phyloP scores from a whole-genome alignment of 163 green algal species.

The Coccomyxa subellipsoidea region DNA sequence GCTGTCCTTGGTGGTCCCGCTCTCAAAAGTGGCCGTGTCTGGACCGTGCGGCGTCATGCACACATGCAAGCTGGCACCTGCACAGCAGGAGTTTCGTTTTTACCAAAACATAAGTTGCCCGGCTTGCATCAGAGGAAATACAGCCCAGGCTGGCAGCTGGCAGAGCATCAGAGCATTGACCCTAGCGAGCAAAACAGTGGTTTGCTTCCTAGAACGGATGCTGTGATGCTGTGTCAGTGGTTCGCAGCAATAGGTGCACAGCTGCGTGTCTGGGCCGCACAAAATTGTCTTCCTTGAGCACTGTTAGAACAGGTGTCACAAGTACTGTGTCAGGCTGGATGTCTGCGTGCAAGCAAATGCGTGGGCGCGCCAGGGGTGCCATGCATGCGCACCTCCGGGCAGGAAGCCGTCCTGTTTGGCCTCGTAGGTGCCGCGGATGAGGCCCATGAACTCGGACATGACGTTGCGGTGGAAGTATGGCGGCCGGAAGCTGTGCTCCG shows the following conservation, averaged over 20 bases:
- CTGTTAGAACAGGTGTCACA: too few relatives aligned
- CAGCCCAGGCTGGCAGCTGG: not conserved
- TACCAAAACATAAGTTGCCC: not conserved
- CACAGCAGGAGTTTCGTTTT: not conserved
- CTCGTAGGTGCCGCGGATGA: conserved; percentile 87
- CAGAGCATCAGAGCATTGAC: too few relatives aligned
- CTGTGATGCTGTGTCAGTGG: too few relatives aligned
- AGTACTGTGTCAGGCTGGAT: too few relatives aligned
- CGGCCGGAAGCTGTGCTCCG: conserved; percentile 90
- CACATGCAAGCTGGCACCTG: conserved; percentile 81
- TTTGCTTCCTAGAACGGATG: too few relatives aligned
- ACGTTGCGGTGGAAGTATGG: conserved; percentile 89
- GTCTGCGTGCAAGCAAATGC: too few relatives aligned
- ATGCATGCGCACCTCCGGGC: conserved; percentile 54
- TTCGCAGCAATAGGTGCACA: too few relatives aligned
- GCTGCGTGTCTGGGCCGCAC: too few relatives aligned
- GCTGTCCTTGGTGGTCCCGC: conserved; percentile 40
- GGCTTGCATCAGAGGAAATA: not conserved
- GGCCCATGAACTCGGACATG: conserved; percentile 97
- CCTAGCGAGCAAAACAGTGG: too few relatives aligned
- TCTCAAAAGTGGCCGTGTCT: conserved; percentile 82
- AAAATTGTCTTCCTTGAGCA: too few relatives aligned
- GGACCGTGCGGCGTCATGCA: conserved; percentile 95
- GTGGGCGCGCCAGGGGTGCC: too few relatives aligned
- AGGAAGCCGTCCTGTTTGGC: conserved; percentile 81